Base-by-base conservation (phyloP, 495 filamentous ascomycete species). In the Zalerion maritima region DNA sequence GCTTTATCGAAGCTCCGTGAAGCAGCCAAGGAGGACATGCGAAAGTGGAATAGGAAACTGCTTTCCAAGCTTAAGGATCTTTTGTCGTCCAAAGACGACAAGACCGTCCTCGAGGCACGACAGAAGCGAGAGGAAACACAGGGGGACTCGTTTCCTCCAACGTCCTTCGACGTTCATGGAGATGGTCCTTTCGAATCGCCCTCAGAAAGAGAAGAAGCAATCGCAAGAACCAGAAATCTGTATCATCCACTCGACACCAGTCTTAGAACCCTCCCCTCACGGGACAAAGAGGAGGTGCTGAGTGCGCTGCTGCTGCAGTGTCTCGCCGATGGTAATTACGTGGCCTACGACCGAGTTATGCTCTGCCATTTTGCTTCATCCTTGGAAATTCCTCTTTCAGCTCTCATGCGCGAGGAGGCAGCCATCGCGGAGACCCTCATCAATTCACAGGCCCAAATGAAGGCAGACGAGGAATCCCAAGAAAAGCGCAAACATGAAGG, bases 341-440 rank as follows among this genome's bases (percentile, higher is more conserved):
- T 62, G 24, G 77, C 78, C 4, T 62, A 77, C 25, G 81, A 79
- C 2, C 60, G 81, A 5, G 67, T 76, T 3, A 46, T 89, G 10
- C 62, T 79, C 15, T 55, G 81, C 10, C 62, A 76, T 34, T 47
- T 81, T 0, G 50, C 71, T 2, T 75, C 77, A 1, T 75, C 74
- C 7, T 51, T 89, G 6, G 57, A 62, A 10, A 45, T 89, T 6
- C 61, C 69, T 3, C 48, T 75, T 3, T 55, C 60, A 7, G 50
- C 69, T 4, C 46, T 89, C 8, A 69, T 73, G 24, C 52, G 56
- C 6, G 71, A 83, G 40, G 81, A 89, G 51, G 60, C 60, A 6
- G 78, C 70, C 38, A 72, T 87, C 13, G 81, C 84, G 0, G 64
- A 64, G 17, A 77, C 74, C 0, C 54, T 92, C 14, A 62, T 89